Evolutionary conservation across 805 yeast species (phyloP).

Genomic region (Candida krabiensis): DNA sequence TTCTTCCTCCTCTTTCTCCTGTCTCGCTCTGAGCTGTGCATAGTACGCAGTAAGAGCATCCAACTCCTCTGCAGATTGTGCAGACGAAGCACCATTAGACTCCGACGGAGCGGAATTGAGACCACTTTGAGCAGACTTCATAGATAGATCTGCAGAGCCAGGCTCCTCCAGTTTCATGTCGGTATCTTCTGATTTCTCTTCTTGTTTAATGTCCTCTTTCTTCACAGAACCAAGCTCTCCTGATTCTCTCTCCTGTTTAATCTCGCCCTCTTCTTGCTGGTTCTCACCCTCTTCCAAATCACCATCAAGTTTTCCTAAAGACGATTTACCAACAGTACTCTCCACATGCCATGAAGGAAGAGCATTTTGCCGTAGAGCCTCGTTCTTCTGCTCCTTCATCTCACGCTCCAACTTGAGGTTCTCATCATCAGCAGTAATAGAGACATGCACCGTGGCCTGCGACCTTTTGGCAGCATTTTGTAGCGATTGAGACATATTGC

Average conservation of each 20-base stretch:
- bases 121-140: conserved; percentile 5
- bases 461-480: conserved; percentile 43
- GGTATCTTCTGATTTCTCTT: background rate
- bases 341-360: conserved; percentile 95
- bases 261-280: conserved; percentile 20
- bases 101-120: conserved; percentile 10
- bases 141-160: conserved; percentile 3
- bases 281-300: conserved; percentile 36
- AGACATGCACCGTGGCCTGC: conserved; percentile 87
- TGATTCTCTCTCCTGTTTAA: conserved; percentile 13
- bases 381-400: conserved; percentile 66
- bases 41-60: conserved; percentile 75
- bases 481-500: conserved; percentile 28
- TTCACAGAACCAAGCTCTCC: conserved; percentile 3
- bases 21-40: conserved; percentile 70
- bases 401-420: conserved; percentile 59
- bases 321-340: conserved; percentile 78
- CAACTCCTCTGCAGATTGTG: conserved; percentile 63
- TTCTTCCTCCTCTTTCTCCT: conserved; percentile 56
- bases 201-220: conserved; percentile 4
- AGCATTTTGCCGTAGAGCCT: conserved; percentile 83
- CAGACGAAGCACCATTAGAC: conserved; percentile 25
- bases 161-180: conserved; percentile 2
- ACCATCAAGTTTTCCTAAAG: conserved; percentile 55
- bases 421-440: conserved; percentile 86